Conservation (phyloP, 768 basidiomycete genomes). For the Trametes elegans region DNA sequence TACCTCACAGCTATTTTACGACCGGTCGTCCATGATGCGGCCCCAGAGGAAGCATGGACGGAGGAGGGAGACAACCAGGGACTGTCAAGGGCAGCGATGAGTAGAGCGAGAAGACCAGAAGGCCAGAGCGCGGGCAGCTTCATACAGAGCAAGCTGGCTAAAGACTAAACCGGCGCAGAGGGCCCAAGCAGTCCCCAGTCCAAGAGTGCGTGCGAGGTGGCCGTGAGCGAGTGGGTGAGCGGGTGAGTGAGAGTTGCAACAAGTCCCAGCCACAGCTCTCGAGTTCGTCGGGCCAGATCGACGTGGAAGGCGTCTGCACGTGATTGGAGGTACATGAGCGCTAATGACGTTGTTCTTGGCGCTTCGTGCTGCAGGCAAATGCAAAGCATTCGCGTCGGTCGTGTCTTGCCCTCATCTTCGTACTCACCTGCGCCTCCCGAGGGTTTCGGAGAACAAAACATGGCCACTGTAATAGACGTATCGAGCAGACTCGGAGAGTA, state of each 20-base stretch:
- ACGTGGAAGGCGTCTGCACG: not conserved
- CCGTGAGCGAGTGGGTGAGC: not conserved
- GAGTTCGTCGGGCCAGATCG: no score
- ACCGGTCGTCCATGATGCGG: conserved; percentile 24
- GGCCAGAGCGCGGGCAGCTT: conserved; percentile 30
- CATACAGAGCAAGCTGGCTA: conserved; percentile 23
- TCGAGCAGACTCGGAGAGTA: conserved; percentile 65
- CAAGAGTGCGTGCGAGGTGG: not conserved
- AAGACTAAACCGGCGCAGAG: not conserved
- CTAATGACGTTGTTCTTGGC: not conserved
- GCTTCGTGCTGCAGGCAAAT: not conserved
- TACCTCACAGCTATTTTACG: conserved; percentile 30
- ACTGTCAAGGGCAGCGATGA: conserved; percentile 27
- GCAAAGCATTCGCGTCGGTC: no score
- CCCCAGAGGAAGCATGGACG: conserved; percentile 13
- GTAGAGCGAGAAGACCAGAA: conserved; percentile 26
- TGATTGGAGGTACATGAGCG: not conserved
- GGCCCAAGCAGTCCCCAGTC: not conserved
- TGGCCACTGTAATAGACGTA: conserved; percentile 55
- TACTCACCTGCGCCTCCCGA: not conserved
- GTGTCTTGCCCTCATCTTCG: not conserved
- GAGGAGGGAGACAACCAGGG: conserved; percentile 21
- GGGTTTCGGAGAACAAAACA: conserved; percentile 29
- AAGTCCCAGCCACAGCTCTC: not conserved
- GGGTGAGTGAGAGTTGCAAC: not conserved